Evolutionary conservation across 148 eudicot genomes (phyloP), one percentile per base, ranked within the genome.

Genomic region (Drosera capensis): DNA sequence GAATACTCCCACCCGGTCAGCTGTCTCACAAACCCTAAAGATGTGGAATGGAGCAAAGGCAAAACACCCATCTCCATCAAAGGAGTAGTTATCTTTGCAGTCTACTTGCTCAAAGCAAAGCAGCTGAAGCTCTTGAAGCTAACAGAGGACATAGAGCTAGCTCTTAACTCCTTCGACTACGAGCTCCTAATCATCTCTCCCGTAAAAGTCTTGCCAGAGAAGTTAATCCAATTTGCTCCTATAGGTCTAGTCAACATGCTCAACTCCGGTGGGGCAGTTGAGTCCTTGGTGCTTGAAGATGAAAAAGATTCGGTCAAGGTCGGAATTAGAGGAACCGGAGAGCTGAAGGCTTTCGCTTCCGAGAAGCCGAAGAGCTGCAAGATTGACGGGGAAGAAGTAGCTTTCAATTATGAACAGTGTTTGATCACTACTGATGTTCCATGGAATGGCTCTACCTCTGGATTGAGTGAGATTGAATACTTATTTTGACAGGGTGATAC

Each of bases 171-270:
- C 7, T 87, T 87, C 46, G 55, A 51, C 20, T 87, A 76, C 19
- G 96, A 87, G 71, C 90, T 87, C 52, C 56, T 83, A 3, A 64
- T 80, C 0, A 86, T 83, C 14, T 72, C 86, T 25, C 96, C 96
- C 0, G 67, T 79, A 12, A 48, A 54, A 9, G 25, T 1, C 0
- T 39, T 73, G 29, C 66, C 66, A 1, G 47, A 51, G 38, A 51
- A 46, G 12, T 40, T 52, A 0, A 48, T 71, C n/a, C 71, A 79
- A 17, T 79, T 87, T 43, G 92, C 94, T 23, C 83, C 90, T 0
- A 78, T 78, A 8, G 86, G 86, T 20, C 40, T 78, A 19, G 75
- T 59, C 30, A 78, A 78, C 43, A 78, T 78, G 80, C 68, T 78
- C 38, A 78, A 78, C 52, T 50, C 80, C 5, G 86, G 86, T 5